Percentiles rank a stretch among this genome's conserved stretches.
Evolutionary conservation across 202 grass and related monocot species (phyloP).

Genomic region (Hordeum pubiflorum): DNA sequence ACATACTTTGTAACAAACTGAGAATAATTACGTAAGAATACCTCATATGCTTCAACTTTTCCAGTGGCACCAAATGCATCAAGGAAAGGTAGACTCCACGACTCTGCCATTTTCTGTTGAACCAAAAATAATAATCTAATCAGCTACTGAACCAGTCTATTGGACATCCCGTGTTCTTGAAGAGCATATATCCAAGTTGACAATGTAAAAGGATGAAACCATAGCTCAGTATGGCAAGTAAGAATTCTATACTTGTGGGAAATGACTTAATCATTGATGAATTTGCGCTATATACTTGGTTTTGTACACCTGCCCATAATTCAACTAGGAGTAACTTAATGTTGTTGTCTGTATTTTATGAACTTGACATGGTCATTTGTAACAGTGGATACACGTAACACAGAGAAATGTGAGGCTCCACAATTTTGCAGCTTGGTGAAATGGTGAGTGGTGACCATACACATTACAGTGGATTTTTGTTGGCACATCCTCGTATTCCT

Average conservation of each 20-base stretch:
- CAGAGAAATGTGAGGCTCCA: neutral
- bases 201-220: neutral
- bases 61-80: conserved; percentile 42
- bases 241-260: neutral
- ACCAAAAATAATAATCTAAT: neutral
- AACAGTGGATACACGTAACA: neutral
- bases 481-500: neutral
- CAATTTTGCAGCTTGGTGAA: neutral
- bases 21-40: conserved; percentile 20
- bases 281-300: neutral
- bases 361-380: neutral
- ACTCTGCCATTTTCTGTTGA: conserved; percentile 62
- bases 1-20: neutral
- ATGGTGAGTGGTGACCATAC: neutral
- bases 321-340: neutral
- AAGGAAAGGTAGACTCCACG: conserved; percentile 58
- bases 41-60: conserved; percentile 57
- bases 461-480: neutral
- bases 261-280: neutral
- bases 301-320: neutral
- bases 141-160: neutral
- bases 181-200: neutral
- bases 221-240: neutral
- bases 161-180: neutral
- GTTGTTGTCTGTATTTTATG: neutral